Evolutionary conservation across 169 alveolate genomes (phyloP).

Genomic region (Perkinsus marinus): DNA sequence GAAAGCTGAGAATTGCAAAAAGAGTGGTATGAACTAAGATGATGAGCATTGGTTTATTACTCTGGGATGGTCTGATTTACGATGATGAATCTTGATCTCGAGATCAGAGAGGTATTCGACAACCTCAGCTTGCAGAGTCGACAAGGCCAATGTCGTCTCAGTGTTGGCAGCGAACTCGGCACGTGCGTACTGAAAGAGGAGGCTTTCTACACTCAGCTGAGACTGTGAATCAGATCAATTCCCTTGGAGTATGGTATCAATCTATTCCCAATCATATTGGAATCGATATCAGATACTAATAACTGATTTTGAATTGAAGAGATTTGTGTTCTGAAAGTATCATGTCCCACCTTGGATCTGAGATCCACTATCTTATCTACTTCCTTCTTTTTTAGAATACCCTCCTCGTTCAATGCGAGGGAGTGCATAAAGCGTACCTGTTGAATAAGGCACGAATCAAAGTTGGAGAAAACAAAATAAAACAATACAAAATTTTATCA

Average conservation of each 20-base stretch:
- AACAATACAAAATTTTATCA: too few species aligned
- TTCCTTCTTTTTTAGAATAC: neutral
- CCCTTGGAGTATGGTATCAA: too few species aligned
- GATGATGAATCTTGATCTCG: neutral
- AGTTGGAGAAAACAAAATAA: too few species aligned
- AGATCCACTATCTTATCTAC: neutral
- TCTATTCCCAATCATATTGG: too few species aligned
- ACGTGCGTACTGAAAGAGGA: neutral
- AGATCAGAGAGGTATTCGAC: neutral
- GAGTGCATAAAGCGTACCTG: neutral
- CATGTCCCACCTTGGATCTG: neutral
- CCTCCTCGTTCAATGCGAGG: neutral
- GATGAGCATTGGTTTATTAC: neutral
- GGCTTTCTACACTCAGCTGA: too few species aligned
- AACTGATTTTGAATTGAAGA: neutral
- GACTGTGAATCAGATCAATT: too few species aligned
- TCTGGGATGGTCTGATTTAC: neutral
- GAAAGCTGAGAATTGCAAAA: neutral
- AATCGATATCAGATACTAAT: too few species aligned
- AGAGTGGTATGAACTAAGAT: neutral
- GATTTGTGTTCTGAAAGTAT: too few species aligned
- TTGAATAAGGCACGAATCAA: too few species aligned
- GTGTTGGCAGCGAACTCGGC: neutral
- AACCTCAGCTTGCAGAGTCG: neutral
- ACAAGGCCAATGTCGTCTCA: neutral